Evolutionary conservation across 441 rosid genomes (phyloP).

Genomic region (Rhodomyrtus psidioides): DNA sequence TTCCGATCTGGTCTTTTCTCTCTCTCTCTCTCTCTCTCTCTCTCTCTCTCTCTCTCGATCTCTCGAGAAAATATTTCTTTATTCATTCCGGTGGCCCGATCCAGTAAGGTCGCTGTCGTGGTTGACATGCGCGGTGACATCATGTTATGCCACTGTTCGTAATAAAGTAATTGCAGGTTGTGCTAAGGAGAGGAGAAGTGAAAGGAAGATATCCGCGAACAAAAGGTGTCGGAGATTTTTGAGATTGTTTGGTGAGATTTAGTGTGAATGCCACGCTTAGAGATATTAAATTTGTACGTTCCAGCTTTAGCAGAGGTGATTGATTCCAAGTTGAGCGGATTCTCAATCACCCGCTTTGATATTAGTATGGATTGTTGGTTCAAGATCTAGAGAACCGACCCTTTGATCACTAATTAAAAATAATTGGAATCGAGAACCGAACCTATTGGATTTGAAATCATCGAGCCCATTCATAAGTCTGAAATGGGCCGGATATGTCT

Average conservation of each 20-base stretch:
- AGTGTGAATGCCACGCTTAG: background rate
- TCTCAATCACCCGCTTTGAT: background rate
- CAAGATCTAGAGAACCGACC: too few relatives aligned
- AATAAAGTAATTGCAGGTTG: background rate
- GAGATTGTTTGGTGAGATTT: background rate
- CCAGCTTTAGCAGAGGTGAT: background rate
- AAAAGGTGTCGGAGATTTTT: background rate
- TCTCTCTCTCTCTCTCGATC: background rate
- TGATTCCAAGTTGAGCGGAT: background rate
- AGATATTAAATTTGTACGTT: background rate
- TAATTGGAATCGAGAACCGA: too few relatives aligned
- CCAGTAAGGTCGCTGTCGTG: background rate
- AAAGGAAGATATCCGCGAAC: background rate
- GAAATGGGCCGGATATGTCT: fast-evolving
- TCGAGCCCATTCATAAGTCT: too few relatives aligned
- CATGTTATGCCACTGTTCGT: background rate
- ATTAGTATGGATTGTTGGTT: too few relatives aligned
- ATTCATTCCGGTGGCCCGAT: background rate
- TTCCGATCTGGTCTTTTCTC: background rate
- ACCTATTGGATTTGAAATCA: too few relatives aligned
- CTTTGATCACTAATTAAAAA: too few relatives aligned
- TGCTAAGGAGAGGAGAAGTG: background rate
- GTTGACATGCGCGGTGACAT: background rate
- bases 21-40: background rate
- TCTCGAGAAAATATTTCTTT: background rate